A percentile compares a stretch with the other conserved stretches of the same genome.
Conservation (phyloP, 345 rosid species). For the Gossypium bickii region DNA sequence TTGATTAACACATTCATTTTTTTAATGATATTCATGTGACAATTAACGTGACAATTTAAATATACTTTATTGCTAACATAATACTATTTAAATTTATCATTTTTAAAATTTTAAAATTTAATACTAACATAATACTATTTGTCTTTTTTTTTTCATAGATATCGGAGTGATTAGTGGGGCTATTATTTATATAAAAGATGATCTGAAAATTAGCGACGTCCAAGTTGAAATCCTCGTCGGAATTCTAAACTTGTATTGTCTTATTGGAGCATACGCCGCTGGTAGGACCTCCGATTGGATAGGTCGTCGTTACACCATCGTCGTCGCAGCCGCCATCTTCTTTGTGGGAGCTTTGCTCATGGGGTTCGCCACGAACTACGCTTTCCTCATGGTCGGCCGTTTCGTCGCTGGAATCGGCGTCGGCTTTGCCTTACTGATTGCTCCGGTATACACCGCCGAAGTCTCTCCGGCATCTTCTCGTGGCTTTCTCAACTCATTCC, state of each 20-base stretch:
- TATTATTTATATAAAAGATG: slow-evolving; percentile 39
- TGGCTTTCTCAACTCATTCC: slow-evolving; percentile 86
- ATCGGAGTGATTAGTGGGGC: slow-evolving; percentile 93
- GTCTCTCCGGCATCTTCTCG: slow-evolving; percentile 86
- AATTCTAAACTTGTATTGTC: slow-evolving; percentile 53
- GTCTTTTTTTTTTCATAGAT: slow-evolving; percentile 31
- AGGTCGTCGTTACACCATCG: slow-evolving; percentile 87
- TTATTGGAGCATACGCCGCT: slow-evolving; percentile 70
- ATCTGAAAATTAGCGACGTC: slow-evolving; percentile 36
- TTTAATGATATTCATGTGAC: no score
- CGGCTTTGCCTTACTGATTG: slow-evolving; percentile 89
- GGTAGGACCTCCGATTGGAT: slow-evolving; percentile 87
- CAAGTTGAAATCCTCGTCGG: slow-evolving; percentile 66
- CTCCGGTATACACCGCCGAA: slow-evolving; percentile 87
- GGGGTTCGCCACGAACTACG: slow-evolving; percentile 80
- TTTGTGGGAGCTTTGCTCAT: slow-evolving; percentile 76
- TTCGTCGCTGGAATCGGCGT: slow-evolving; percentile 86
- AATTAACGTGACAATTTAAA: no score
- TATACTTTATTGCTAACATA: no score
- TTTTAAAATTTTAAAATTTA: not conserved
- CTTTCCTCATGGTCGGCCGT: slow-evolving; percentile 87
- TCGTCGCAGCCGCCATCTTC: slow-evolving; percentile 72
- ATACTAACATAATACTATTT: no score
- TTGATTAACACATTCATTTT: no score
- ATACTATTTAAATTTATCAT: no score